Base-by-base conservation (phyloP, 2,329 filamentous ascomycete genomes). In the Hortaea sp. region DNA sequence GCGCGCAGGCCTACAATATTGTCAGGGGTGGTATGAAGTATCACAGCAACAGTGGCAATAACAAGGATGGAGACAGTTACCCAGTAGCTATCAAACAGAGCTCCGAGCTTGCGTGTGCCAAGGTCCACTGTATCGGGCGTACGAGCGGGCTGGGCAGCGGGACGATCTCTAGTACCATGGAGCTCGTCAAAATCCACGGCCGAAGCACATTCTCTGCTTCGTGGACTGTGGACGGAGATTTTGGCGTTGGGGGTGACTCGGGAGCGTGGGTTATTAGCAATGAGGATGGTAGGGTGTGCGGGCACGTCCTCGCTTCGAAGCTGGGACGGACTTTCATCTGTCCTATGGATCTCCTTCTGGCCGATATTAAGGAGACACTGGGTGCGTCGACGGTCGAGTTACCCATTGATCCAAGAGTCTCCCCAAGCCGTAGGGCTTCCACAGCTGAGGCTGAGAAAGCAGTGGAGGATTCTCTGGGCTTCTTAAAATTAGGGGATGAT, bases 241-340 rank as follows among this genome's bases (percentile, higher is more conserved):
- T 81, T 56, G 53, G 60, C 66, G 79, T 92, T 9, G 89, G 89
- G 2, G 90, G 90, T 12, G 90, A 97, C 63, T 90, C 84, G 5
- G 90, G 90, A 4, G 90, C 90, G 0, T 97, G 90, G 90, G 79
- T 97, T 4, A 81, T 95, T 11, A 85, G 90, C 56, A 83, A 85
- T 47, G 75, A 76, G 5, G 74, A 81, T n/a, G 88, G 88, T 1
- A 78, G 81, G 34, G 79, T 95, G 3, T 92, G 87, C 56, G 90
- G 90, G 0, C 90, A 95, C 58, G 86, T 97, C 0, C 74, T 97
- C 9, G 90, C 90, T 0, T 79, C 82, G 50, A 90, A 85, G 60
- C 48, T 49, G 9, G 79, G 79, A 38, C 82, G 88, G 5, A 88
- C 88, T 0, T 97, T 95, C 63, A 92, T 97, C 50, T 92, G 88